phyloP scores from a whole-genome alignment of 2,329 filamentous ascomycete species.

The Colletotrichum sp. region DNA sequence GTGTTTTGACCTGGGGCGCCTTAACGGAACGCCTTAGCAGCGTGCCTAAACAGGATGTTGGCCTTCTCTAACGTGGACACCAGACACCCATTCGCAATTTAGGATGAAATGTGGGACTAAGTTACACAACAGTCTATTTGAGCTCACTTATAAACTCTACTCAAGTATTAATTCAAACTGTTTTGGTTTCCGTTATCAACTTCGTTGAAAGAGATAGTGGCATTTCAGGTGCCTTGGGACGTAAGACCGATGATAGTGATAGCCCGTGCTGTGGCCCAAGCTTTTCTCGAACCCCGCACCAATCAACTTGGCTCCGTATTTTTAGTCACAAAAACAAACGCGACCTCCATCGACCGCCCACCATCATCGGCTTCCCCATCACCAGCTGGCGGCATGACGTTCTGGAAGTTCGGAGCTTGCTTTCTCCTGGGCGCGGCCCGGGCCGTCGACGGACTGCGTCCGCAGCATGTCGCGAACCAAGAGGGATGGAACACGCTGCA shows the following conservation, averaged over 20 bases:
- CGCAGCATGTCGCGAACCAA: not conserved
- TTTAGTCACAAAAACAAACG: slow-evolving; percentile 15
- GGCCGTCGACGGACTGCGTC: not conserved
- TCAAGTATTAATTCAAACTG: no score
- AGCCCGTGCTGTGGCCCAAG: no score
- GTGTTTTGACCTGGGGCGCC: not conserved
- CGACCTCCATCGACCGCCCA: not conserved
- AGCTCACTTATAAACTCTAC: no score
- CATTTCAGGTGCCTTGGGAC: no score
- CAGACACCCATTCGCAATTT: not conserved
- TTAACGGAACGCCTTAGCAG: not conserved
- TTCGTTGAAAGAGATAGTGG: no score
- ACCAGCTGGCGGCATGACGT: not conserved
- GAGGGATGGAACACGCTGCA: slow-evolving; percentile 9
- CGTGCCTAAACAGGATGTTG: no score
- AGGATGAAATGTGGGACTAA: not conserved
- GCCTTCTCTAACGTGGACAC: not conserved
- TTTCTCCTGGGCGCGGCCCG: slow-evolving; percentile 1
- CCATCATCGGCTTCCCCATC: slow-evolving; percentile 4
- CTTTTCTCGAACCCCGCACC: not conserved
- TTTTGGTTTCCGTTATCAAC: no score
- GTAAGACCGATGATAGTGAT: not conserved
- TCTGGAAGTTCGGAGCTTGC: slow-evolving; percentile 12
- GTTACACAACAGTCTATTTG: not conserved
- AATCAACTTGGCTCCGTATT: not conserved